phyloP scores from a whole-genome alignment of 176 grass and related monocot genomes.

The Hordeum marinum region DNA sequence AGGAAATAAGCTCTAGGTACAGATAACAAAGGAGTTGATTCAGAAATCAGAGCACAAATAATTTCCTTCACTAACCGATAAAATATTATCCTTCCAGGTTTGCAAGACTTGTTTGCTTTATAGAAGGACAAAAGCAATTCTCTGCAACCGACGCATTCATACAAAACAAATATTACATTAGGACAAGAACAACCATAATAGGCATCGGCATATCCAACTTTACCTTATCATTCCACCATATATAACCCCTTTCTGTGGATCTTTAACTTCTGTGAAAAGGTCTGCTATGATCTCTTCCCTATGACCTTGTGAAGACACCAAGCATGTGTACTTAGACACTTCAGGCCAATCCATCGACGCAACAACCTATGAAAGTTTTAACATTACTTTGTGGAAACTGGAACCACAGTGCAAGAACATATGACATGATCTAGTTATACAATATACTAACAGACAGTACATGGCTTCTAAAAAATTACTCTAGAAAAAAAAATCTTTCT shows the following conservation, averaged over 20 bases:
- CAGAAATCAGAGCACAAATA: background rate
- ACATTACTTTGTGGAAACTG: background rate
- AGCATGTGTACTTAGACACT: slow-evolving; percentile 73
- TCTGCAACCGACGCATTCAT: slow-evolving; percentile 18
- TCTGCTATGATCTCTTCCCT: slow-evolving; percentile 71
- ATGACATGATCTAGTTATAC: slow-evolving; percentile 35
- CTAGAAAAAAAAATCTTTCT: background rate
- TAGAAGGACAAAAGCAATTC: slow-evolving; percentile 64
- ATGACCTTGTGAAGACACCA: slow-evolving; percentile 66
- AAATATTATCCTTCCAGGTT: slow-evolving; percentile 75
- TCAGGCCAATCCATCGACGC: slow-evolving; percentile 89
- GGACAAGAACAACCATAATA: background rate
- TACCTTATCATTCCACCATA: slow-evolving; percentile 79
- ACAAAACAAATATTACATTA: background rate
- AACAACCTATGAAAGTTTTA: slow-evolving; percentile 50
- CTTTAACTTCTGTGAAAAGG: slow-evolving; percentile 52
- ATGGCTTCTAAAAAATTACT: background rate
- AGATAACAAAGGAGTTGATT: background rate
- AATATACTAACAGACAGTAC: background rate
- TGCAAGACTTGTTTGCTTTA: slow-evolving; percentile 18
- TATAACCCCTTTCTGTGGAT: slow-evolving; percentile 42
- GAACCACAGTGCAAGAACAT: slow-evolving; percentile 6
- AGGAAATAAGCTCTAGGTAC: background rate
- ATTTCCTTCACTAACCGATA: slow-evolving; percentile 42
- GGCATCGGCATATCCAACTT: background rate